Evolutionary conservation across 208 protist genomes (phyloP), one percentile per base, ranked within the genome.

Genomic region (Crithidia thermophila): DNA sequence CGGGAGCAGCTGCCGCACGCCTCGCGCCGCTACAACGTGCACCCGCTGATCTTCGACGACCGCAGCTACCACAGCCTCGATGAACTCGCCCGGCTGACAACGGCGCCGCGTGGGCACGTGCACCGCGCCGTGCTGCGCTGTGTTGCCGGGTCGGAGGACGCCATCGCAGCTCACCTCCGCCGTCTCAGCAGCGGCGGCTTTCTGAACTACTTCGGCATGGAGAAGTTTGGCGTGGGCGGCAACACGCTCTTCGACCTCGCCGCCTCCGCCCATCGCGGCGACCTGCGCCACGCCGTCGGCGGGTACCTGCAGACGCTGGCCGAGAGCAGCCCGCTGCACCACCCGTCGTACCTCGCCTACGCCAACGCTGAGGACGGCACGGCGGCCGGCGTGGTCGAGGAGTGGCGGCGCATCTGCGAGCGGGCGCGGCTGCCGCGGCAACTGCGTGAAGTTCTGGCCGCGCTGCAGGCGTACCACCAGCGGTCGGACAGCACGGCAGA

Each of bases 181-280:
- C 25, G 10, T 9, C 60, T 84, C 40, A 67, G 39, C 25, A 42
- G 75, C 23, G 9, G 18, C 11, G 91, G 91, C 16, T 96, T 93
- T 63, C 36, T 93, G 27, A 96, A 96, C 74, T 96, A 94, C 72
- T 96, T 92, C 72, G 86, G 87, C 0, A 40, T 94, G 3, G 84
- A 90, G 42, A 49, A 10, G 2, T 94, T 93, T 72, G 82, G 87
- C 31, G 40, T 90, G 8, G 79, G 85, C 28, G 62, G 53, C 49
- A 91, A 85, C 57, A 57, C 73, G 21, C 73, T 87, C 11, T 90
- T 87, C 62, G 85, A 93, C 25, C 47, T 94, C 30, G 79, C 82
- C 0, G 78, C 73, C 31, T 70, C 85, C 16, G 72, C 72, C 27
- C 63, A 62, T 14, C 47, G 60, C 30, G 75, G 77, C 11, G 72